phyloP scores from a whole-genome alignment of 2,329 filamentous ascomycete species.

The Furcasterigmium furcatum region DNA sequence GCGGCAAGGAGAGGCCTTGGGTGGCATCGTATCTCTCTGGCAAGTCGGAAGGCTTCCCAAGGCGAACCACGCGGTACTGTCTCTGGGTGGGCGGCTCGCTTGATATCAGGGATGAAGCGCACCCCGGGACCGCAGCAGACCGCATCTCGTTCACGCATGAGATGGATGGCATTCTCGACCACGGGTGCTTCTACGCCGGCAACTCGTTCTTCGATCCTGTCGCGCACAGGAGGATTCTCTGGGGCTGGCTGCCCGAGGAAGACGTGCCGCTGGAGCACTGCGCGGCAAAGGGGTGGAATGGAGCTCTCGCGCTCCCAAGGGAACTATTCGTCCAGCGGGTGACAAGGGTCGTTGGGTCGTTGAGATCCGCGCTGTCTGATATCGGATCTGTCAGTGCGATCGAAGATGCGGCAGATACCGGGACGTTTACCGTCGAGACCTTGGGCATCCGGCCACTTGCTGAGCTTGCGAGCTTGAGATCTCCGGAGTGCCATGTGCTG shows the following conservation, averaged over 20 bases:
- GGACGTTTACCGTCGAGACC: too few relatives aligned
- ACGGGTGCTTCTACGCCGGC: conserved; percentile 11
- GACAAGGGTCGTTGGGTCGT: too few relatives aligned
- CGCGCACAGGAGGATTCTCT: conserved; percentile 3
- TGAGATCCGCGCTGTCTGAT: too few relatives aligned
- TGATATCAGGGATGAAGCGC: not conserved
- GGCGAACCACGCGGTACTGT: not conserved
- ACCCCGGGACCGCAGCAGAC: not conserved
- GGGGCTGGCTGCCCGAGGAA: conserved; percentile 10
- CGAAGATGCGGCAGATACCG: too few relatives aligned
- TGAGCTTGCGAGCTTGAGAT: too few relatives aligned
- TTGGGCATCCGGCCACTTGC: too few relatives aligned
- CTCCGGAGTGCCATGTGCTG: too few relatives aligned
- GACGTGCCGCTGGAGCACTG: conserved; percentile 2
- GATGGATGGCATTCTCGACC: conserved; percentile 12
- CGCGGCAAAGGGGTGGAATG: conserved; percentile 7
- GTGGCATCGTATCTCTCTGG: not conserved
- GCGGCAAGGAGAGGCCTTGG: too few relatives aligned
- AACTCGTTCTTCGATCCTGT: conserved; percentile 9
- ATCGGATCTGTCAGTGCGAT: too few relatives aligned
- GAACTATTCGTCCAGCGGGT: too few relatives aligned
- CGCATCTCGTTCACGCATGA: conserved; percentile 5
- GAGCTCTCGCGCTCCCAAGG: conserved; percentile 3
- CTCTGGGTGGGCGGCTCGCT: conserved; percentile 11
- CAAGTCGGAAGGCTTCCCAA: too few relatives aligned